These are phyloP conservation scores for Yamadazyma sp. DNA, from an alignment of 805 yeast species.

Conservation along the genomic window DNA sequence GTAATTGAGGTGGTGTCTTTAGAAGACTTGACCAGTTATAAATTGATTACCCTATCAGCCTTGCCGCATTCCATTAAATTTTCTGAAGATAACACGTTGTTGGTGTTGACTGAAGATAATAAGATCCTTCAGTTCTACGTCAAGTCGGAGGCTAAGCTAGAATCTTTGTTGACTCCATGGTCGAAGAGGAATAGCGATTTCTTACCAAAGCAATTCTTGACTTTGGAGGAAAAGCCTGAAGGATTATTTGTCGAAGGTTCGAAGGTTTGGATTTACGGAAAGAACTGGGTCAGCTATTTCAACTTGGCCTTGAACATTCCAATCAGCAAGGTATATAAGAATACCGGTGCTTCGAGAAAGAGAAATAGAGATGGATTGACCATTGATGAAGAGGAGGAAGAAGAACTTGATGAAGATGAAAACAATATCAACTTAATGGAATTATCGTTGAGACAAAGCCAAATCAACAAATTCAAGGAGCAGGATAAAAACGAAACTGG, in stretches of 20 bases:
- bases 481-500: constrained; percentile 30
- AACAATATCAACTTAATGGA: constrained; percentile 26
- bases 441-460: constrained; percentile 29
- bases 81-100: constrained; percentile 49
- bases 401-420: constrained; percentile 18
- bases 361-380: constrained; percentile 45
- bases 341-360: constrained; percentile 33
- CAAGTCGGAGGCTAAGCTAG: constrained; percentile 7
- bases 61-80: constrained; percentile 64
- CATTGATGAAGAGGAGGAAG: constrained; percentile 26
- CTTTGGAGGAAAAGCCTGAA: constrained; percentile 63
- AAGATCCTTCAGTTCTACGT: constrained; percentile 68
- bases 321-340: constrained; percentile 30
- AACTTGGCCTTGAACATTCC: constrained; percentile 64
- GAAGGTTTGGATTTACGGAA: constrained; percentile 82
- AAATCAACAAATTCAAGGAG: constrained; percentile 34
- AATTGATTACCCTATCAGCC: constrained; percentile 59
- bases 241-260: constrained; percentile 60
- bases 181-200: constrained; percentile 72
- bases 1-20: constrained; percentile 52
- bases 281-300: constrained; percentile 75
- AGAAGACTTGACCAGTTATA: constrained; percentile 24
- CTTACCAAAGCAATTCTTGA: constrained; percentile 63
- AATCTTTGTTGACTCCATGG: constrained; percentile 67
- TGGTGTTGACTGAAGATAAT: constrained; percentile 72